These are phyloP conservation scores for Phyllosticta paracitricarpa DNA, from an alignment of 2,329 filamentous ascomycete species.

Conservation along the genomic window DNA sequence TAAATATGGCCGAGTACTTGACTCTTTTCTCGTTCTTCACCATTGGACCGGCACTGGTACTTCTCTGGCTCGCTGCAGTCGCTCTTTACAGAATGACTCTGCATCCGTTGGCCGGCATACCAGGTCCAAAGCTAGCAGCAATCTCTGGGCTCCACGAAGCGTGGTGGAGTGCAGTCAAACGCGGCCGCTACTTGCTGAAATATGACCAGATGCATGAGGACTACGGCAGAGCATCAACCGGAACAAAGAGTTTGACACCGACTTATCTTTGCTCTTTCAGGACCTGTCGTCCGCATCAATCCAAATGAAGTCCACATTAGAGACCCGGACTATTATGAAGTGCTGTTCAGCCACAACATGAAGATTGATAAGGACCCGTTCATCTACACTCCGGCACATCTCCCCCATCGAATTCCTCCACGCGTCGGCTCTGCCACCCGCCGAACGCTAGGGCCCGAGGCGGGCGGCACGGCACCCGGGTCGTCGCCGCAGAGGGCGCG, in stretches of 20 bases:
- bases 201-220: background rate
- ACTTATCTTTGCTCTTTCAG: slow-evolving; percentile 6
- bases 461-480: background rate
- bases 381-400: slow-evolving; percentile 3
- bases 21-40: background rate
- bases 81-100: slow-evolving; percentile 10
- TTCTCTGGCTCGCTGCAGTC: background rate
- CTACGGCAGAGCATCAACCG: background rate
- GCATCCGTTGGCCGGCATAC: slow-evolving; percentile 5
- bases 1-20: background rate
- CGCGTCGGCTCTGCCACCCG: slow-evolving; percentile 2
- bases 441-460: slow-evolving; percentile 7
- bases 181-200: background rate
- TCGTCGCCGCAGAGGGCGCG: background rate
- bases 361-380: slow-evolving; percentile 11
- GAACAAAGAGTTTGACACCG: too few species aligned
- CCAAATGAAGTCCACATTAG: slow-evolving; percentile 22
- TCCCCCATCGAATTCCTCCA: background rate
- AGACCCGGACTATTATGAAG: slow-evolving; percentile 18
- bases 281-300: slow-evolving; percentile 24
- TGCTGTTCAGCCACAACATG: background rate
- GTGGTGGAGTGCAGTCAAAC: slow-evolving; percentile 8
- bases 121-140: slow-evolving; percentile 11
- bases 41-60: background rate
- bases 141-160: slow-evolving; percentile 7